These are phyloP conservation scores for Vaccinium vitisidaea DNA, from an alignment of 148 eudicot species.

Conservation along the genomic window DNA sequence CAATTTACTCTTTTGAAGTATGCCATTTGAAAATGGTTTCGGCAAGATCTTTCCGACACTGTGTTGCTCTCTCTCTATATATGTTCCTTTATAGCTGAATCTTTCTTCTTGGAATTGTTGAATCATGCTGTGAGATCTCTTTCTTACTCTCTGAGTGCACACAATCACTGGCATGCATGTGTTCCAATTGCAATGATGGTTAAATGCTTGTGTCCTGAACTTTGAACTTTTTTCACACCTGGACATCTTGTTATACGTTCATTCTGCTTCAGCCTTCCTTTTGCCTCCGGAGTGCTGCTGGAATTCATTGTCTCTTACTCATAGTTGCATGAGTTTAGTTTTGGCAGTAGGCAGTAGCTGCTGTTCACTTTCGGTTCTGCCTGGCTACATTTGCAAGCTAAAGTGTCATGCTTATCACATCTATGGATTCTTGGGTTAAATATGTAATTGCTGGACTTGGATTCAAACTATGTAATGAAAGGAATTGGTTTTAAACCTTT, in stretches of 20 bases:
- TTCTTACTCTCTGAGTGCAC: not conserved
- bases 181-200: not conserved
- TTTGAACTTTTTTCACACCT: not conserved
- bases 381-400: constrained; percentile 1
- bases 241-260: not conserved
- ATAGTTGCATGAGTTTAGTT: not conserved
- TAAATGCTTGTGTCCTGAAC: not conserved
- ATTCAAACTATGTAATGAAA: not conserved
- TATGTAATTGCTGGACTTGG: not conserved
- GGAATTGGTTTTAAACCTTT: not conserved
- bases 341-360: not conserved
- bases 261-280: not conserved
- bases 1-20: not conserved
- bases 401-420: not conserved
- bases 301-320: not conserved
- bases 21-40: not conserved
- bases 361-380: not conserved
- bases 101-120: constrained; percentile 7
- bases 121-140: constrained; percentile 5
- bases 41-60: not conserved
- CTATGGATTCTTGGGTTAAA: not conserved
- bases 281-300: not conserved
- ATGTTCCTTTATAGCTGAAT: not conserved
- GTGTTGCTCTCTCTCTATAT: not conserved
- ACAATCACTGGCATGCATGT: not conserved